These are phyloP conservation scores for Zopfochytrium polystomum DNA, from an alignment of 371 early-diverging fungal species.

Conservation along the genomic window DNA sequence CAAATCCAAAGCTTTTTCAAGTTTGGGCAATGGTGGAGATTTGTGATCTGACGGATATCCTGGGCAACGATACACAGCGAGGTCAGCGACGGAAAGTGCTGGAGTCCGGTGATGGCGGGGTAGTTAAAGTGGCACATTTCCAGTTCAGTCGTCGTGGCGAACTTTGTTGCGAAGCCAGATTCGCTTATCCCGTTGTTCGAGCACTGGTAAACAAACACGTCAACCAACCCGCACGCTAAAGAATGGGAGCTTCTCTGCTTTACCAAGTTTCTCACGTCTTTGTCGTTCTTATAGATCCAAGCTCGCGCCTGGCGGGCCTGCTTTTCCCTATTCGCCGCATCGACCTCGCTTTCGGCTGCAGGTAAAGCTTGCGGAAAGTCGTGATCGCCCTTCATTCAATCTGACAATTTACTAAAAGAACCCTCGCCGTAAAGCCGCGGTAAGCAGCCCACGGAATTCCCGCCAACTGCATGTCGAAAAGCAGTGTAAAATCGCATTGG, in stretches of 20 bases:
- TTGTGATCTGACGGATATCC: slow-evolving; percentile 41
- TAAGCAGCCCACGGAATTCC: too few species aligned
- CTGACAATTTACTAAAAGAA: too few species aligned
- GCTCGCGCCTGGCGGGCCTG: slow-evolving; percentile 12
- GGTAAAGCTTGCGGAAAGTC: too few species aligned
- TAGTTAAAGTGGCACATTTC: slow-evolving; percentile 55
- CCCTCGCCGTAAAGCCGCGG: too few species aligned
- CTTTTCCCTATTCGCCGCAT: too few species aligned
- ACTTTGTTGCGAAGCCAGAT: slow-evolving; percentile 25
- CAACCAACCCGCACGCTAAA: background rate
- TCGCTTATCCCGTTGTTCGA: slow-evolving; percentile 43
- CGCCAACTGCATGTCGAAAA: too few species aligned
- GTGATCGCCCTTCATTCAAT: too few species aligned
- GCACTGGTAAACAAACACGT: slow-evolving; percentile 23
- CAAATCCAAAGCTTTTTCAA: slow-evolving; percentile 53
- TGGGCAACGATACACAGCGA: slow-evolving; percentile 52
- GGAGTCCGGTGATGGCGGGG: slow-evolving; percentile 34
- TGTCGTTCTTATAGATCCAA: slow-evolving; percentile 30
- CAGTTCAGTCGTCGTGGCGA: slow-evolving; percentile 22
- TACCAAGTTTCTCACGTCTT: slow-evolving; percentile 31
- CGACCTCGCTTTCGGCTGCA: too few species aligned
- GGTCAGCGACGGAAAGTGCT: slow-evolving; percentile 36
- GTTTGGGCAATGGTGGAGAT: slow-evolving; percentile 32
- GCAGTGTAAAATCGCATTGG: too few species aligned
- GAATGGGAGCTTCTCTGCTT: background rate